Conservation (phyloP, 2,329 filamentous ascomycete genomes). For the Aspergillus versicolor region DNA sequence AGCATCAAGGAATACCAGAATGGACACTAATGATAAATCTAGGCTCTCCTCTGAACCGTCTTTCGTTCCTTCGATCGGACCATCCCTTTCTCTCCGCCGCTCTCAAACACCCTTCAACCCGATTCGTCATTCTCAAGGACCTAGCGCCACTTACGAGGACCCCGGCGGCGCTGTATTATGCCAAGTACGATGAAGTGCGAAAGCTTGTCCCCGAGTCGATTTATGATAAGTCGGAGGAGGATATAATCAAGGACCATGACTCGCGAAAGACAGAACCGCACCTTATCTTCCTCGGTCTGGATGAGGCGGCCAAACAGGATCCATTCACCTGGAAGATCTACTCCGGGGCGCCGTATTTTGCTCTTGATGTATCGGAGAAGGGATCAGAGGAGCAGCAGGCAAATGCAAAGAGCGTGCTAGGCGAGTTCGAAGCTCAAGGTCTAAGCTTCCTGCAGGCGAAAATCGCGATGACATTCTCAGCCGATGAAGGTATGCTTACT, state of each 20-base stretch:
- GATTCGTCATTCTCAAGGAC: constrained; percentile 76
- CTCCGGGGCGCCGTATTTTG: constrained; percentile 80
- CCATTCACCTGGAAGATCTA: constrained; percentile 58
- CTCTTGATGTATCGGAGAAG: constrained; percentile 79
- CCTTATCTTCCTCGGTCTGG: constrained; percentile 80
- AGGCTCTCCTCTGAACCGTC: constrained; percentile 51
- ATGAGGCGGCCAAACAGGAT: constrained; percentile 59
- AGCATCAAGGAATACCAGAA: neutral
- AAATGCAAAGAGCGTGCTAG: constrained; percentile 58
- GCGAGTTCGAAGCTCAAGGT: constrained; percentile 60
- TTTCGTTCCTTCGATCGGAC: constrained; percentile 51
- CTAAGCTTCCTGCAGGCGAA: constrained; percentile 67
- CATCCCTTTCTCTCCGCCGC: constrained; percentile 49
- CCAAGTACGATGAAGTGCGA: constrained; percentile 67
- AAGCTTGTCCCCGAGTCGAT: constrained; percentile 69
- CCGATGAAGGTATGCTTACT: constrained; percentile 56
- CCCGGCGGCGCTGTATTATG: constrained; percentile 64
- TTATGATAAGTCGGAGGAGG: constrained; percentile 70
- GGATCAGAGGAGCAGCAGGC: constrained; percentile 59
- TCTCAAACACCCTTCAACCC: constrained; percentile 47
- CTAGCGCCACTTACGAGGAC: constrained; percentile 71
- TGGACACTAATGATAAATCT: neutral
- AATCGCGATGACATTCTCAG: constrained; percentile 59
- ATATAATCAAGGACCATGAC: constrained; percentile 71
- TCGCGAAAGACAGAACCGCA: constrained; percentile 66